A percentile compares a stretch with the other conserved stretches of the same genome.
phyloP scores from a whole-genome alignment of 345 rosid genomes.

The Rhizophora apiculata region DNA sequence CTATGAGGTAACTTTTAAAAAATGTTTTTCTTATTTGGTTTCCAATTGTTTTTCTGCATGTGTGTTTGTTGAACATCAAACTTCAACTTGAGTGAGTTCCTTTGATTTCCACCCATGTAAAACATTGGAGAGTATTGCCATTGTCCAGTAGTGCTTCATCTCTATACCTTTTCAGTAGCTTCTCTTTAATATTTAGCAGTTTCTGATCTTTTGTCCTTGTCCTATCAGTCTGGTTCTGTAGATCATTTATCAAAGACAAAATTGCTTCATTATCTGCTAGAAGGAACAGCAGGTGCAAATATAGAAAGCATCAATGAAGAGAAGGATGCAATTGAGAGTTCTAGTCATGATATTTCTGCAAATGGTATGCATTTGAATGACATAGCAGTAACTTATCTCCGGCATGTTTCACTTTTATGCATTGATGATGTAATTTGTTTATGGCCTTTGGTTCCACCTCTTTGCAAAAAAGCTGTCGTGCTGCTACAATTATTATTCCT shows the following conservation, averaged over 20 bases:
- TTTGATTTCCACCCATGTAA: background rate
- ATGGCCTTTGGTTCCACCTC: no score
- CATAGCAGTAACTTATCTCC: background rate
- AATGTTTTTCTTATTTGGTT: background rate
- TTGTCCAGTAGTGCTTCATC: background rate
- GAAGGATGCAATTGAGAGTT: conserved; percentile 26
- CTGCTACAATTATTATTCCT: no score
- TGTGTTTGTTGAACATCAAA: background rate
- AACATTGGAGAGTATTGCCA: background rate
- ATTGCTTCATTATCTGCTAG: conserved; percentile 59
- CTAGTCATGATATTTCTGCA: conserved; percentile 17
- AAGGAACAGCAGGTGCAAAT: conserved; percentile 81
- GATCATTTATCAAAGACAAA: conserved; percentile 43
- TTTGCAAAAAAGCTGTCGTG: no score
- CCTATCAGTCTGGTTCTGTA: conserved; percentile 59
- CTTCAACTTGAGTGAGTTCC: background rate
- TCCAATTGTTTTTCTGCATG: background rate
- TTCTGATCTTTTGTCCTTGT: conserved; percentile 9
- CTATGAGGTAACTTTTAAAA: conserved; percentile 62
- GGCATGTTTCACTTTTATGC: background rate
- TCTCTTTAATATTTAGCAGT: background rate
- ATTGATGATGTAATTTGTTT: background rate
- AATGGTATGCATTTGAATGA: conserved; percentile 23
- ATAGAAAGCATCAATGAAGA: conserved; percentile 47
- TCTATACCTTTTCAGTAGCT: background rate